Evolutionary conservation across 164 flowering plant species (phyloP), one percentile per base, ranked within the genome.

Genomic region (Magnolia officinalis): DNA sequence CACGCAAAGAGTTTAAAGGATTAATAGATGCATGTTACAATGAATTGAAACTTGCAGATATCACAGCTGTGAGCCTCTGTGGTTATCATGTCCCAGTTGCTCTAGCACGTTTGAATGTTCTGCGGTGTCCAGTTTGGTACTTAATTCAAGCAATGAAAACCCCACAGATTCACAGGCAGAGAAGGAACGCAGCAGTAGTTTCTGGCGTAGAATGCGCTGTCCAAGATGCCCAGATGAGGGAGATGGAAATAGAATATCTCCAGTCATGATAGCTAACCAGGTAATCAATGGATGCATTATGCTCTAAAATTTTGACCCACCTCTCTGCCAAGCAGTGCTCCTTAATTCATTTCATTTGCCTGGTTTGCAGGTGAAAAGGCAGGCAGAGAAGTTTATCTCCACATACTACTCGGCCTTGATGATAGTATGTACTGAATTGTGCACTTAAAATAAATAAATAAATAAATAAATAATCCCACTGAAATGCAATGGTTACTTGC

Each of bases 51-150:
- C 61, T 75, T 88, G 84, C 97, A 96, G 99, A 74, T 96, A 86
- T 78, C 83, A 77, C 52, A 90, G 91, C 68, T 96, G 98, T 81
- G 88, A 89, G 80, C 97, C 98, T 65, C 80, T 96, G 79, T 77
- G 80, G 75, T 82, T 96, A 76, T 83, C 98, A 63, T 96, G 99
- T 74, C 98, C 98, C 21, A 89, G 92, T 83, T 96, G 99, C 86
- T 91, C 91, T 55, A 71, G 82, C 70, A 84, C 85, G 68, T 89
- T 94, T 79, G 89, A 93, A 50, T 96, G 99, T 79, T 92, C 98
- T 11, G 21, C 94, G 23, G 76, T 91, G 20, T 84, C 88, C 52
- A 89, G 82, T 81, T 88, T 88, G 14, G 61, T 91, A 37, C 80
- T 73, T 65, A 75, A 71, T 74, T 79, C 84, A 79, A 78, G 72